phyloP scores from a whole-genome alignment of 2,329 filamentous ascomycete species.

The Aureobasidium subglaciale region DNA sequence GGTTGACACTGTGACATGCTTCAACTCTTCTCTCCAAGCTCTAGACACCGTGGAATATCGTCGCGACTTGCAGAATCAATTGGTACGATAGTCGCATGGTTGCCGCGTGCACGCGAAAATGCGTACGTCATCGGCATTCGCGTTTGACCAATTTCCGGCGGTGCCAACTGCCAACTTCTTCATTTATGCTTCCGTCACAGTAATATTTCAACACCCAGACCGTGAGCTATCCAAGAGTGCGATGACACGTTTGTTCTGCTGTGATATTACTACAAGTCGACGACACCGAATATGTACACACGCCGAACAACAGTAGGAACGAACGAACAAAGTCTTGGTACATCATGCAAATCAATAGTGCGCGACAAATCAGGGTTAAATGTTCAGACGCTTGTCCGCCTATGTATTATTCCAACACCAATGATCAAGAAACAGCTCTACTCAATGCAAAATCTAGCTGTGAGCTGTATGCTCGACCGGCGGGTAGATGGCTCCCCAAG shows the following conservation, averaged over 20 bases:
- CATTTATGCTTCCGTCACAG: not conserved
- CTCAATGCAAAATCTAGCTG: not conserved
- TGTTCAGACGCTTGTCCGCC: not conserved
- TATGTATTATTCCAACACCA: not conserved
- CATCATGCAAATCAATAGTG: not conserved
- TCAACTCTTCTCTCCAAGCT: not conserved
- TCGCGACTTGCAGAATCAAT: not conserved
- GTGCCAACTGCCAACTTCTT: slow-evolving; percentile 2
- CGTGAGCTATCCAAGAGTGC: too few species aligned
- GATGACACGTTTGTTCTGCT: too few species aligned
- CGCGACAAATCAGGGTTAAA: not conserved
- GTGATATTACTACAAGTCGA: too few species aligned
- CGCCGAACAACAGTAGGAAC: not conserved
- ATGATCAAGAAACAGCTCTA: not conserved
- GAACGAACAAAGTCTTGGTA: too few species aligned
- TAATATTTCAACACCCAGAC: too few species aligned
- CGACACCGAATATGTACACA: not conserved
- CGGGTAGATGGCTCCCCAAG: slow-evolving; percentile 11
- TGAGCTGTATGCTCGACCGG: not conserved
- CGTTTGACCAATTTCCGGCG: slow-evolving; percentile 1
- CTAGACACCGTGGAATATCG: not conserved
- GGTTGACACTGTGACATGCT: slow-evolving; percentile 5
- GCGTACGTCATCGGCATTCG: slow-evolving; percentile 7
- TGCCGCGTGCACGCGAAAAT: not conserved
- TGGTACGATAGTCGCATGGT: not conserved